Base-by-base conservation (phyloP, 2,329 filamentous ascomycete genomes). In the Epichloe amarillans region DNA sequence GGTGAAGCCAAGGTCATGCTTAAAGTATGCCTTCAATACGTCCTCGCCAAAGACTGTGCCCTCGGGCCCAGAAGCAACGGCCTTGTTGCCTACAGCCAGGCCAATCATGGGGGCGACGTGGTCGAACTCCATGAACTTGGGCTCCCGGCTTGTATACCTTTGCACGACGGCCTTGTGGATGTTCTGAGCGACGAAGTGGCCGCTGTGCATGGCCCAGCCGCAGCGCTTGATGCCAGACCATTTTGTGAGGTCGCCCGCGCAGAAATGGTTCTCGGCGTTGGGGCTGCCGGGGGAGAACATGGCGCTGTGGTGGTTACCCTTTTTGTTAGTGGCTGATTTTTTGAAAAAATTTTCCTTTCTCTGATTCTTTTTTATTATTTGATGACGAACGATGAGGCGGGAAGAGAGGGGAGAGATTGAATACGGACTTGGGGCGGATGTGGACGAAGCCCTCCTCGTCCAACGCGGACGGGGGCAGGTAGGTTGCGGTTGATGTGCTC, bases 151-250 rank as follows among this genome's bases (percentile, higher is more conserved):
- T 0, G 66, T 62, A 23, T 67, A 57, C 48, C 71, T 58, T 37
- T 65, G 63, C 43, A 79, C 63, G 61, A 86, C 79, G 23, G 72
- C 68, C 65, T 84, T 77, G 66, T 86, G 76, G 50, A 85, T 75
- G 61, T 90, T 90, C 49, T 74, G 66, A 6, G 80, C 84, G 3
- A 77, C 77, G 54, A 76, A 72, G 59, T 82, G 77, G 38, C 85
- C 86, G 72, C 83, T 81, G 60, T 85, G 78, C 76, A 90, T 86
- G 36, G 86, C 86, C 15, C 73, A 78, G 23, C 86, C 86, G 58
- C 83, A 87, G 43, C 86, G 82, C 71, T 88, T 90, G 69, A 91
- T 88, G 42, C 85, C 86, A 0, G 82, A 77, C 86, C 86, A 90
- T 46, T 72, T 69, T 35, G 76, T 77, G 15, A 86, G 69, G 61